A percentile compares a stretch with the other conserved stretches of the same genome.
Evolutionary conservation across 2,329 filamentous ascomycete species (phyloP).

Genomic region (Penicillium sp.): DNA sequence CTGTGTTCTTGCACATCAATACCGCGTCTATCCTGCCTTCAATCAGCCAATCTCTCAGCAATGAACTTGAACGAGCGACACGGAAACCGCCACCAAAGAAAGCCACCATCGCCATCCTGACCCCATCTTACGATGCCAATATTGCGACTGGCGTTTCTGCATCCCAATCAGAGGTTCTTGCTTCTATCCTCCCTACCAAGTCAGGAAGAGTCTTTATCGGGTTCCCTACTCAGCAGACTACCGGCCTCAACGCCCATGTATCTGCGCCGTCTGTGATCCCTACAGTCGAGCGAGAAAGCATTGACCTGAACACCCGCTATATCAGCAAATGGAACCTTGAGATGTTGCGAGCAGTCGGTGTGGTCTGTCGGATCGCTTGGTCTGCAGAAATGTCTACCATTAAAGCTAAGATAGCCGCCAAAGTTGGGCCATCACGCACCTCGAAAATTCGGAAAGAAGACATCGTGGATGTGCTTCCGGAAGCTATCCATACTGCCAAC

Average conservation of each 20-base stretch:
- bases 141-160: conserved; percentile 57
- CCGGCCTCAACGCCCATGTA: conserved; percentile 86
- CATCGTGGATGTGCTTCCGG: conserved; percentile 64
- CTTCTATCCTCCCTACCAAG: conserved; percentile 81
- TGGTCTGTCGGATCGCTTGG: conserved; percentile 84
- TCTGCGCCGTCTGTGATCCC: conserved; percentile 95
- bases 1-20: conserved; percentile 83
- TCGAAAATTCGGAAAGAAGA: conserved; percentile 58
- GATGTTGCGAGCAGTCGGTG: conserved; percentile 82
- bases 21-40: conserved; percentile 76
- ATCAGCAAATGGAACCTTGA: conserved; percentile 95
- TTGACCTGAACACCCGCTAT: conserved; percentile 92
- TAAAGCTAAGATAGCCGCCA: conserved; percentile 53
- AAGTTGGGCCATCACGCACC: conserved; percentile 28
- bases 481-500: conserved; percentile 75
- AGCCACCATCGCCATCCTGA: conserved; percentile 80
- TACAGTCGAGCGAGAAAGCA: conserved; percentile 92
- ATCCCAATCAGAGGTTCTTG: conserved; percentile 64
- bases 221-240: conserved; percentile 95
- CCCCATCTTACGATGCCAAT: conserved; percentile 81
- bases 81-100: conserved; percentile 92
- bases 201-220: conserved; percentile 94
- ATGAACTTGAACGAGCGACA: conserved; percentile 88
- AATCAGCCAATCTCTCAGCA: conserved; percentile 65
- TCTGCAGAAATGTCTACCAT: conserved; percentile 78